Percentiles rank a stretch among this genome's conserved stretches.
These are phyloP conservation scores for Ascochyta lentis DNA, from an alignment of 2,329 filamentous ascomycete species.

Conservation along the genomic window DNA sequence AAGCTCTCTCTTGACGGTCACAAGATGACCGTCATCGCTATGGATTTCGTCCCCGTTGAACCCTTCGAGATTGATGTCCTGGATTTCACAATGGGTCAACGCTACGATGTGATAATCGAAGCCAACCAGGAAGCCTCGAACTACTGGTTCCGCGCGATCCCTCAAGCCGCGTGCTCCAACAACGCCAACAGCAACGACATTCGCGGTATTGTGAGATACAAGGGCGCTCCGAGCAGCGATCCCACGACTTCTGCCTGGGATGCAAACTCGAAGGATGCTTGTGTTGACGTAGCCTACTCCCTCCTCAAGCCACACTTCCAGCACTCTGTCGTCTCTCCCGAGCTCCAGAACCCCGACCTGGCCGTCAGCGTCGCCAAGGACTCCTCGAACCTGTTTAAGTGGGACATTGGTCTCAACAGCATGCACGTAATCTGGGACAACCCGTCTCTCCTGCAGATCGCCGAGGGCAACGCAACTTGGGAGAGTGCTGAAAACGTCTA, in stretches of 20 bases:
- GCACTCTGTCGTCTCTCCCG: conserved; percentile 20
- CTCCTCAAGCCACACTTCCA: conserved; percentile 30
- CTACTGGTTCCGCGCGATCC: conserved; percentile 37
- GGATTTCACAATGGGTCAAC: conserved; percentile 38
- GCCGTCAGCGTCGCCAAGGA: conserved; percentile 21
- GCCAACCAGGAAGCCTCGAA: conserved; percentile 27
- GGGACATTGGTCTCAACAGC: conserved; percentile 50
- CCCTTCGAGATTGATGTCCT: conserved; percentile 44
- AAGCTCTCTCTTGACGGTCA: conserved; percentile 45
- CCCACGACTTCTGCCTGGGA: conserved; percentile 39
- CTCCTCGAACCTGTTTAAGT: conserved; percentile 26
- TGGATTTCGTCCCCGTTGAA: conserved; percentile 49
- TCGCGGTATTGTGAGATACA: conserved; percentile 48
- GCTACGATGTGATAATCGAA: conserved; percentile 39
- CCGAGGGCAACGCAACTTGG: conserved; percentile 31
- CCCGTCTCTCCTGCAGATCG: conserved; percentile 52
- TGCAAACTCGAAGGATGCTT: conserved; percentile 34
- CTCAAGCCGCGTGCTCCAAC: conserved; percentile 26
- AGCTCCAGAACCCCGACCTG: conserved; percentile 16
- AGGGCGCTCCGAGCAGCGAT: conserved; percentile 30
- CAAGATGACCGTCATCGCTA: conserved; percentile 46
- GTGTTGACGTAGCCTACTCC: conserved; percentile 42
- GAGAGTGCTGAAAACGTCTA: conserved; percentile 27
- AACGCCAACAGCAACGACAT: conserved; percentile 37
- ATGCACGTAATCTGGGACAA: conserved; percentile 56